Conservation (phyloP, 805 yeast species). For the Candida maltosa region DNA sequence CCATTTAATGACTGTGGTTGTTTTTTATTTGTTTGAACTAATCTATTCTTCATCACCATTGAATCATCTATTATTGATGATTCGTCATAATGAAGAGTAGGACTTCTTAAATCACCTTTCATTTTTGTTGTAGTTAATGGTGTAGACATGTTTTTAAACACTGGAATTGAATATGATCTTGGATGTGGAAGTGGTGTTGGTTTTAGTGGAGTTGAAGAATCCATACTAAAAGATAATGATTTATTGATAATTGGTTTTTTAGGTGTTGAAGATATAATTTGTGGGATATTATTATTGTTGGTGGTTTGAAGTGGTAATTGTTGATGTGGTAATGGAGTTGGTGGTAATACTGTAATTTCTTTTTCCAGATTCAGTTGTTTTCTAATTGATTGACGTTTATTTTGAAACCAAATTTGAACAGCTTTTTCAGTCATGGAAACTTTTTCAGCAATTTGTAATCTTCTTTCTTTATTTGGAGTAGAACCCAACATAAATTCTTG, state of each 20-base stretch:
- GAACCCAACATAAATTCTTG: constrained; percentile 71
- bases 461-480: constrained; percentile 76
- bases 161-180: constrained; percentile 16
- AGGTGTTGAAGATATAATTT: constrained; percentile 22
- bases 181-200: constrained; percentile 16
- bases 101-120: constrained; percentile 6
- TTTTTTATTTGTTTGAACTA: constrained; percentile 27
- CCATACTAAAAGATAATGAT: constrained; percentile 21
- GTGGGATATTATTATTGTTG: constrained; percentile 7
- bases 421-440: constrained; percentile 97
- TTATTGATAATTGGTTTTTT: constrained; percentile 17
- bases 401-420: constrained; percentile 98
- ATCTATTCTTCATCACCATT: constrained; percentile 1
- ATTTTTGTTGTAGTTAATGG: constrained; percentile 2
- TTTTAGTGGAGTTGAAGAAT: constrained; percentile 12
- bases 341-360: constrained; percentile 42
- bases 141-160: constrained; percentile 2
- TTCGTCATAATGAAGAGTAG: not conserved
- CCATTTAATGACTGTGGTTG: constrained; percentile 31
- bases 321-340: constrained; percentile 21
- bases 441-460: constrained; percentile 72
- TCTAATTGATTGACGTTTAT: constrained; percentile 80
- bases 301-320: constrained; percentile 3
- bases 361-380: constrained; percentile 38
- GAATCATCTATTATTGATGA: not conserved